Percentiles rank a stretch among this genome's conserved stretches.
Evolutionary conservation across 306 rosid genomes (phyloP).

Genomic region (Calophaca sinica): DNA sequence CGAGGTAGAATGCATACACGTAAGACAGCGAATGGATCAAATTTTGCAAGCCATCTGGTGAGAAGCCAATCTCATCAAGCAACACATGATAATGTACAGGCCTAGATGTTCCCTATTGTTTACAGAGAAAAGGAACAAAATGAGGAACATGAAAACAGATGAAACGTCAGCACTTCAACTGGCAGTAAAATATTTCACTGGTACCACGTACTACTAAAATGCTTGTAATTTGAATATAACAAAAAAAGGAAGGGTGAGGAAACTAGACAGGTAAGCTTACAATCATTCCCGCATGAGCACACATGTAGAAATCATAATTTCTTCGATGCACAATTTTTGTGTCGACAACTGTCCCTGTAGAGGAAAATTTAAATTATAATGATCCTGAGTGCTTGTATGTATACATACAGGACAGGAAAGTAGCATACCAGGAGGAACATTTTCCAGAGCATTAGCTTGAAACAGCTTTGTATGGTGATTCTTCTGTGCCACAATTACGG

Average conservation of each 20-base stretch:
- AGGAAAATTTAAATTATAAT: constrained; percentile 32
- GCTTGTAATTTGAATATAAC: constrained; percentile 24
- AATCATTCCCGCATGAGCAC: constrained; percentile 81
- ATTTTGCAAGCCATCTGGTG: constrained; percentile 81
- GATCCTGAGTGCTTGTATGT: constrained; percentile 8
- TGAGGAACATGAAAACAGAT: constrained; percentile 16
- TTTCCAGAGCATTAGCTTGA: constrained; percentile 62
- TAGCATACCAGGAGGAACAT: constrained; percentile 87
- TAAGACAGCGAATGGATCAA: constrained; percentile 76
- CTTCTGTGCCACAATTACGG: constrained; percentile 86
- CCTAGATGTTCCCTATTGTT: constrained; percentile 82
- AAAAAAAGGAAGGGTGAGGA: neutral
- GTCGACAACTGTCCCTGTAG: constrained; percentile 89
- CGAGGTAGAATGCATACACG: constrained; percentile 65
- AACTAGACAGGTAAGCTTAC: constrained; percentile 56
- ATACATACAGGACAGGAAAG: constrained; percentile 36
- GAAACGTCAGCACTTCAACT: constrained; percentile 21
- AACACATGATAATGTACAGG: constrained; percentile 89
- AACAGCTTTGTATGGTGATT: constrained; percentile 86
- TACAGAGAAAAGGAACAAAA: constrained; percentile 21
- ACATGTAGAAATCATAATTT: constrained; percentile 87
- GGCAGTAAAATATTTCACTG: constrained; percentile 28
- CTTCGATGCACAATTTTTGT: constrained; percentile 76
- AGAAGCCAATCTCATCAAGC: constrained; percentile 92
- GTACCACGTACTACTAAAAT: constrained; percentile 6